Conservation (phyloP, 768 basidiomycete genomes). For the Mycena kentingensis region DNA sequence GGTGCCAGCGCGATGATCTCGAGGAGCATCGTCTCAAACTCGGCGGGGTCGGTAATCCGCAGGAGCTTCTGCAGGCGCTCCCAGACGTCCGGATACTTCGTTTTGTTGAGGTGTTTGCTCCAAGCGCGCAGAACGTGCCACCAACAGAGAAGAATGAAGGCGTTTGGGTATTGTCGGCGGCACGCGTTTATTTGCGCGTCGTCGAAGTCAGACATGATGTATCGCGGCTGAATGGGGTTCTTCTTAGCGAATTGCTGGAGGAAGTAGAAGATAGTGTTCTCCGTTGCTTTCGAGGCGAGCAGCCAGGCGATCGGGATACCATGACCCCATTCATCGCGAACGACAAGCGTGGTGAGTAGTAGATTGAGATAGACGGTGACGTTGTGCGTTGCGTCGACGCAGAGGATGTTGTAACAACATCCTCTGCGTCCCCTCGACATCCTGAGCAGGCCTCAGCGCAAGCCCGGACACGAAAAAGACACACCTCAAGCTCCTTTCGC, state of each 20-base stretch:
- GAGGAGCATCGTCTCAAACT: conserved; percentile 22
- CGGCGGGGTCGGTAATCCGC: conserved; percentile 9
- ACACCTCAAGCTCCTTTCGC: not conserved
- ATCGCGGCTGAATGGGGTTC: not conserved
- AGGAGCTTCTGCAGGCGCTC: conserved; percentile 25
- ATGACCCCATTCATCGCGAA: too few species aligned
- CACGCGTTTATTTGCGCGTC: conserved; percentile 10
- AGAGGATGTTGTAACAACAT: too few species aligned
- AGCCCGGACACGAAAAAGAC: not conserved
- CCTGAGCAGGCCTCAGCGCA: not conserved
- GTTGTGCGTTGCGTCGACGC: too few species aligned
- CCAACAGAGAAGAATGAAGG: conserved; percentile 27
- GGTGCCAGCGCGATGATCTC: conserved; percentile 19
- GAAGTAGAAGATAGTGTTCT: conserved; percentile 23
- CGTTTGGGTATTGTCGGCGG: not conserved
- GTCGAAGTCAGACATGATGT: conserved; percentile 13
- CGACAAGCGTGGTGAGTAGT: too few species aligned
- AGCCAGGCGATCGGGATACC: conserved; percentile 27
- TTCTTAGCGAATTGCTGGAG: not conserved
- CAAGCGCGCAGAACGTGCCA: conserved; percentile 36
- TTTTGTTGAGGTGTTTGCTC: conserved; percentile 29
- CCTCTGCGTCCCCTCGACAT: not conserved
- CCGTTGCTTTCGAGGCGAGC: conserved; percentile 22
- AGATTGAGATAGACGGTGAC: too few species aligned
- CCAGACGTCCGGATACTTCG: conserved; percentile 24